Conservation (phyloP, 1,284 basidiomycete genomes). For the Ceratobasidium sp. region DNA sequence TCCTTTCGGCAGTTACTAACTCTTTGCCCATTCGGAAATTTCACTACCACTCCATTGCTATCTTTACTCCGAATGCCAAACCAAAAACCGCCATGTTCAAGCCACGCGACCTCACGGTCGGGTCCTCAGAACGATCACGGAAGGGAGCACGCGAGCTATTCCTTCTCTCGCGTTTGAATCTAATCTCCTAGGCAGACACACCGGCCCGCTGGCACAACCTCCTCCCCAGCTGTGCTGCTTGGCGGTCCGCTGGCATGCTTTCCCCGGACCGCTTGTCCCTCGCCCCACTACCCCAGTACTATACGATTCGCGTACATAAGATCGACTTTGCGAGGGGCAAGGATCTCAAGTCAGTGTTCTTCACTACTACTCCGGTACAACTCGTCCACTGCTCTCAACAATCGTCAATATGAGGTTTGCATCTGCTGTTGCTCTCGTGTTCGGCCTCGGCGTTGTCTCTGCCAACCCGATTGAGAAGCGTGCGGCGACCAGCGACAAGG, state of each 20-base stretch:
- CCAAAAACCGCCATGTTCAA: background rate
- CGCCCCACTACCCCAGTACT: background rate
- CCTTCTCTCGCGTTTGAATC: conserved; percentile 16
- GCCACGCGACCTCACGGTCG: conserved; percentile 2
- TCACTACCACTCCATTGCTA: background rate
- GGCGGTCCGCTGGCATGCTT: conserved; percentile 25
- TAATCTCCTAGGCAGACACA: background rate
- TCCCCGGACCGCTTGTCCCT: conserved; percentile 16
- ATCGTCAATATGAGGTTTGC: conserved; percentile 36
- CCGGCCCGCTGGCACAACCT: conserved; percentile 22
- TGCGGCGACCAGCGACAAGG: too few relatives aligned
- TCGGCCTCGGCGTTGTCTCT: conserved; percentile 26
- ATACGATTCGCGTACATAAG: background rate
- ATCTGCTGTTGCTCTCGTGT: conserved; percentile 22
- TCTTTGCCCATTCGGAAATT: background rate
- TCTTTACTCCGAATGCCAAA: conserved; percentile 12
- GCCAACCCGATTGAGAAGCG: conserved; percentile 41
- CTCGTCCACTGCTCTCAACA: conserved; percentile 14
- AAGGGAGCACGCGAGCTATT: conserved; percentile 11
- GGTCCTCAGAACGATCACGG: background rate
- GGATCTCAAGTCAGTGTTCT: conserved; percentile 14
- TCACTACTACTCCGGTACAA: conserved; percentile 1
- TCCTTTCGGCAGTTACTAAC: background rate
- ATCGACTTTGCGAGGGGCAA: background rate
- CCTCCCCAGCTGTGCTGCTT: background rate